phyloP scores from a whole-genome alignment of 768 basidiomycete species.

The Terana coerulea region DNA sequence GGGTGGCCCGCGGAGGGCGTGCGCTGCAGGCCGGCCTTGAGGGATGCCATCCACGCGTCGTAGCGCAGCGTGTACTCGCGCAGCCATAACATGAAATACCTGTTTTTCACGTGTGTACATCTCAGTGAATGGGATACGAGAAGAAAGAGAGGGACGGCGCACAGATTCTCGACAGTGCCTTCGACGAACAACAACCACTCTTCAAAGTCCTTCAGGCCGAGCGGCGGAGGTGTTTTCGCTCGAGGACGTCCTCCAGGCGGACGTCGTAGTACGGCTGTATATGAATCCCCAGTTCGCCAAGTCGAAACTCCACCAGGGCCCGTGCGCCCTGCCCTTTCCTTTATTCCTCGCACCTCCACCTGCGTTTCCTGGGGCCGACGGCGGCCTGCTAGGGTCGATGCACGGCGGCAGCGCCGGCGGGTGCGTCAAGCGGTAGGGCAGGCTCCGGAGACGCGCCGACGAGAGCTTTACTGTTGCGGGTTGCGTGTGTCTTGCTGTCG shows the following conservation, averaged over 20 bases:
- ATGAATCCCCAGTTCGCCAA: constrained; percentile 2
- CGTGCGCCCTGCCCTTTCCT: constrained; percentile 6
- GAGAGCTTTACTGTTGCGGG: constrained; percentile 32
- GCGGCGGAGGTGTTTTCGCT: constrained; percentile 77
- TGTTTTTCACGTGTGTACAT: too few species aligned
- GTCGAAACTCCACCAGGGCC: constrained; percentile 1
- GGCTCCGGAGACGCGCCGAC: constrained; percentile 31
- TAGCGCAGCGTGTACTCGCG: constrained; percentile 62
- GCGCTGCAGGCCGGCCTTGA: not conserved
- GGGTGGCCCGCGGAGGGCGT: constrained; percentile 23
- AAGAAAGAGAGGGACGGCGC: too few species aligned
- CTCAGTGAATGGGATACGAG: too few species aligned
- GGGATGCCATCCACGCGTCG: constrained; percentile 32
- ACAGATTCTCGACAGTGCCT: constrained; percentile 71
- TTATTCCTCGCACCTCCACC: constrained; percentile 44
- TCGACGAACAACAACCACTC: constrained; percentile 84
- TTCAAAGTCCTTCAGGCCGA: constrained; percentile 53
- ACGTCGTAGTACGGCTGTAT: constrained; percentile 68
- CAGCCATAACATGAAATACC: constrained; percentile 81
- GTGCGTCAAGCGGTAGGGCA: constrained; percentile 27
- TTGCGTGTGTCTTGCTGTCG: constrained; percentile 22
- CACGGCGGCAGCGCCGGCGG: constrained; percentile 1
- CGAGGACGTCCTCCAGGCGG: constrained; percentile 69
- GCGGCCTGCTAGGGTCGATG: constrained; percentile 1
- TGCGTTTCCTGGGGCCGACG: constrained; percentile 50